Evolutionary conservation across 1,284 basidiomycete genomes (phyloP).

Genomic region (Rhizoctonia solani): DNA sequence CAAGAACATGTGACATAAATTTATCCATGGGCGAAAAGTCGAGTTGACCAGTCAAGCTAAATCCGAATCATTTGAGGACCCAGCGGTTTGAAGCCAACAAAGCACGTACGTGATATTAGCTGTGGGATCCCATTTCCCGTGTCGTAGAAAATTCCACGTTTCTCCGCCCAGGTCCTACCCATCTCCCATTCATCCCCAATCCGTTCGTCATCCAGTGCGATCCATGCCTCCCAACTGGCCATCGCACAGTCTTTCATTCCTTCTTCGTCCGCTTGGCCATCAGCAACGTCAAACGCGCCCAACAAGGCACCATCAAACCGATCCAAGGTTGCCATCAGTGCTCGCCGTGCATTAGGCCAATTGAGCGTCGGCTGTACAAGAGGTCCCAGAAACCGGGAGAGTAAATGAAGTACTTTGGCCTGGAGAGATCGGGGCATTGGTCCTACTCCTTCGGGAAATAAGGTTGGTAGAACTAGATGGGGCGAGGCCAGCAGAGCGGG

Average conservation of each 20-base stretch:
- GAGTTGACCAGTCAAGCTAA: slow-evolving; percentile 54
- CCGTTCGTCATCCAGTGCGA: slow-evolving; percentile 40
- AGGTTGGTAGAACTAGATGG: slow-evolving; percentile 62
- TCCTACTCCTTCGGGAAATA: slow-evolving; percentile 51
- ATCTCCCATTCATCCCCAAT: slow-evolving; percentile 79
- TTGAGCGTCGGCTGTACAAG: slow-evolving; percentile 63
- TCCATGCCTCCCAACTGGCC: slow-evolving; percentile 83
- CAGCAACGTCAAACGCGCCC: slow-evolving; percentile 81
- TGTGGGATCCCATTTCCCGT: slow-evolving; percentile 74
- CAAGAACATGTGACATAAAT: slow-evolving; percentile 76
- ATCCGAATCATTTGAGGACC: slow-evolving; percentile 35
- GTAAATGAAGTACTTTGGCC: slow-evolving; percentile 66
- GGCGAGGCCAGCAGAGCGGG: slow-evolving; percentile 53
- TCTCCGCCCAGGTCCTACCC: slow-evolving; percentile 91
- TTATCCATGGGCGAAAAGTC: slow-evolving; percentile 93
- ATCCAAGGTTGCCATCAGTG: slow-evolving; percentile 79
- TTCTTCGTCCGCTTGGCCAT: slow-evolving; percentile 67
- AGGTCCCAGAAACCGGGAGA: slow-evolving; percentile 73
- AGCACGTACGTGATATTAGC: slow-evolving; percentile 80
- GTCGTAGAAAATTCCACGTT: slow-evolving; percentile 93
- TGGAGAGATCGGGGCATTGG: slow-evolving; percentile 53
- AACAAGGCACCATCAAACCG: slow-evolving; percentile 85
- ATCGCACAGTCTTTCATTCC: slow-evolving; percentile 79
- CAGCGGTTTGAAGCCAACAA: background rate
- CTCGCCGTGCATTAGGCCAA: slow-evolving; percentile 64